Percentiles rank a stretch among this genome's conserved stretches.
Conservation (phyloP, 2,329 filamentous ascomycete genomes). For the Periconia macrospinosa region DNA sequence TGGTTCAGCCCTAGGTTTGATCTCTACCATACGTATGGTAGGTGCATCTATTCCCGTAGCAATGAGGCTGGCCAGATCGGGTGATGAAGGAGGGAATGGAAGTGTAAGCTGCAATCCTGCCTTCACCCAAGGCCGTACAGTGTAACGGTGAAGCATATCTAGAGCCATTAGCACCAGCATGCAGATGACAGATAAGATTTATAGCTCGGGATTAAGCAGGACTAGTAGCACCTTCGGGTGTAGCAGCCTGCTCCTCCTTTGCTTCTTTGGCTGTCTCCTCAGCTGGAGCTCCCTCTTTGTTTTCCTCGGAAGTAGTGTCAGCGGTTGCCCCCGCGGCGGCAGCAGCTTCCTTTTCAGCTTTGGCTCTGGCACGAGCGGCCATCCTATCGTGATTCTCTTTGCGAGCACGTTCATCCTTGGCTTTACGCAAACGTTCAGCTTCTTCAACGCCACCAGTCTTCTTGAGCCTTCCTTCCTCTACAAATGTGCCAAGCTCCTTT, state of each 20-base stretch:
- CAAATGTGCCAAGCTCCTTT: slow-evolving; percentile 82
- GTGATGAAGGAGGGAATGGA: slow-evolving; percentile 12
- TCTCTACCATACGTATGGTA: slow-evolving; percentile 12
- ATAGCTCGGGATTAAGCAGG: slow-evolving; percentile 31
- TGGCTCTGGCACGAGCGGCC: slow-evolving; percentile 48
- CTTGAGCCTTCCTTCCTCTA: slow-evolving; percentile 88
- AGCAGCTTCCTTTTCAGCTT: slow-evolving; percentile 49
- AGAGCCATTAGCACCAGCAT: slow-evolving; percentile 26
- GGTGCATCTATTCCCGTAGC: not conserved
- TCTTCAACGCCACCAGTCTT: slow-evolving; percentile 96
- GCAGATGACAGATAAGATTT: slow-evolving; percentile 16
- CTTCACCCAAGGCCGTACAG: slow-evolving; percentile 33
- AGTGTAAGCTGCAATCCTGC: slow-evolving; percentile 21
- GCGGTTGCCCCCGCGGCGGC: slow-evolving; percentile 33
- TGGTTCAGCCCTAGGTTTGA: not conserved
- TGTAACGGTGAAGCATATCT: slow-evolving; percentile 25
- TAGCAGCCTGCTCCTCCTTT: slow-evolving; percentile 27
- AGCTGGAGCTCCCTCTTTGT: slow-evolving; percentile 22
- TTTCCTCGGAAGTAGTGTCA: slow-evolving; percentile 25
- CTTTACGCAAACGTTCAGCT: slow-evolving; percentile 78
- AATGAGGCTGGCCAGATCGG: slow-evolving; percentile 7
- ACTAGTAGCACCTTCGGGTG: slow-evolving; percentile 38
- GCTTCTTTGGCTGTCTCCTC: slow-evolving; percentile 25
- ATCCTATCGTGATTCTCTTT: slow-evolving; percentile 68
- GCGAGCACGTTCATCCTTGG: slow-evolving; percentile 84